Base-by-base conservation (phyloP, 2,329 filamentous ascomycete species). In the Pestalotiopsis fici region DNA sequence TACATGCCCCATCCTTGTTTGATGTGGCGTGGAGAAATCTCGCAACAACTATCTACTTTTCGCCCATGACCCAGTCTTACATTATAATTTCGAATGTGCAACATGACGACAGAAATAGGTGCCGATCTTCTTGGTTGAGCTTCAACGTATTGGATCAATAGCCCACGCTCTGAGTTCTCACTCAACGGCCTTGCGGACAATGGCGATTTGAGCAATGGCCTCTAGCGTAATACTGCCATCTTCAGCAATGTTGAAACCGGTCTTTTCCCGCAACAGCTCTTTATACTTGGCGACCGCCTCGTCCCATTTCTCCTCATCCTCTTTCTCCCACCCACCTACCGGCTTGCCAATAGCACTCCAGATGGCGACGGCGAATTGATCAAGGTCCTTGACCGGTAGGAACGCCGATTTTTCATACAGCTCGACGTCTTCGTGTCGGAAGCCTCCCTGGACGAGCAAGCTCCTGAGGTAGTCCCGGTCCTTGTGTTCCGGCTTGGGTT, bases 281-380 rank as follows among this genome's bases (percentile, higher is more conserved):
- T 71, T 71, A n/a, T 71, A 71, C 63, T 67, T 69, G 27, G 43
- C 56, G 57, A 71, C 69, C 5, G 69, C 71, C 25, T 25, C 64
- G n/a, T 72, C 68, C 70, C 67, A 71, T 28, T 28, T 68, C 3
- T 71, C 67, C 55, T 72, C 70, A 18, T 72, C 71, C 23, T 71
- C 67, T 37, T 66, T 7, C n/a, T 64, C 68, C 71, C 67, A 73
- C 4, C 71, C 70, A 13, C 70, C 65, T 2, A 25, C 43, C 11
- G 68, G 67, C 28, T 68, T 66, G 37, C 71, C 69, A 13, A 73
- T 70, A 35, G 69, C 59, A n/a, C 60, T 72, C 70, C 69, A 73
- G 35, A 72, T 67, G 6, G 66, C 70, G 4, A 18, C 18, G 21
- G 70, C 70, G 50, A 72, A 69, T 54, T 70, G 66, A 21, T 71